Percentiles rank a stretch among this genome's conserved stretches.
phyloP scores from a whole-genome alignment of 192 early-diverging fungal genomes.

The Linnemannia schmuckeri region DNA sequence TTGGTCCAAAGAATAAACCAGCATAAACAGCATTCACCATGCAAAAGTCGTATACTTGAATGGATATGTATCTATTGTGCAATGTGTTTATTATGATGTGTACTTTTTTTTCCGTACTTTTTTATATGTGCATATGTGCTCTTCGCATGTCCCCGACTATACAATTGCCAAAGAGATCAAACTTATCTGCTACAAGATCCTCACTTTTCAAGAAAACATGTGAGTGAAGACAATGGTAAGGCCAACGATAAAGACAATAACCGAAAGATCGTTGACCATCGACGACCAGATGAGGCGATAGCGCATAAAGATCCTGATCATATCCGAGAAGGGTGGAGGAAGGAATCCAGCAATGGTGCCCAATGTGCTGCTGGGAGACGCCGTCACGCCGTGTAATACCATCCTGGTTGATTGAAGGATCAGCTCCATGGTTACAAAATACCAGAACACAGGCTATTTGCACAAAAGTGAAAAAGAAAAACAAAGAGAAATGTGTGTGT shows the following conservation, averaged over 20 bases:
- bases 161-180: too few relatives aligned
- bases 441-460: slow-evolving; percentile 67
- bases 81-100: background rate
- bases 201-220: slow-evolving; percentile 40
- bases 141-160: too few relatives aligned
- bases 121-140: background rate
- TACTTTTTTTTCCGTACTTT: background rate
- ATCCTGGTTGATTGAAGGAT: slow-evolving; percentile 63
- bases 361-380: slow-evolving; percentile 53
- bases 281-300: slow-evolving; percentile 69
- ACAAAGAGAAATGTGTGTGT: background rate
- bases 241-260: slow-evolving; percentile 65
- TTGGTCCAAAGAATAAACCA: background rate
- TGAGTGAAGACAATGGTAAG: slow-evolving; percentile 39
- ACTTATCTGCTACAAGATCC: too few relatives aligned
- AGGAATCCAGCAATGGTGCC: slow-evolving; percentile 59
- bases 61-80: too few relatives aligned
- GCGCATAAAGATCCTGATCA: slow-evolving; percentile 61
- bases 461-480: background rate
- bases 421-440: slow-evolving; percentile 66
- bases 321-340: slow-evolving; percentile 63
- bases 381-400: slow-evolving; percentile 59
- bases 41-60: too few relatives aligned
- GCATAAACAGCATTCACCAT: too few relatives aligned
- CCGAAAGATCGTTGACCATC: slow-evolving; percentile 64